Base-by-base conservation (phyloP, 2,329 filamentous ascomycete species). In the Tolypocladium inflatum region DNA sequence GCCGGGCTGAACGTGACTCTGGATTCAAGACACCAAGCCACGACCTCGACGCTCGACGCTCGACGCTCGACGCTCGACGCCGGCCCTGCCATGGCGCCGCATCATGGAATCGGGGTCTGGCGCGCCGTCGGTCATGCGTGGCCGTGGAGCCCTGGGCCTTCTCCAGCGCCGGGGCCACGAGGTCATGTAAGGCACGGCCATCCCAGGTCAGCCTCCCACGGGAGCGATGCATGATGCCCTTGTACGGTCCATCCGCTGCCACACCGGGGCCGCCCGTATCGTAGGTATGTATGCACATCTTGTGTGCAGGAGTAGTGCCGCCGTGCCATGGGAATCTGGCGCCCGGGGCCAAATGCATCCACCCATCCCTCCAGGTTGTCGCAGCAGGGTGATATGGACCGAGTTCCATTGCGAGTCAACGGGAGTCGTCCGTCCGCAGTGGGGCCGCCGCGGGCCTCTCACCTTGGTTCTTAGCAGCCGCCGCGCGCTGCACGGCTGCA, bases 1-100 rank as follows among this genome's bases (percentile, higher is more conserved):
- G 59, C 62, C 62, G 63, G 60, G 61, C 63, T 66, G 63, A 73
- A 66, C 71, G 71, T 74, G 71, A 74, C 71, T 71, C 58, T 62
- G 61, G 58, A 65, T 64, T 63, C 66, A 66, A 73, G 71, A 74
- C 71, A 74, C 67, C 66, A 67, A 67, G 67, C 60, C 65, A 58
- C 62, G 64, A 63, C 61, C 60, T 67, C 60, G 63, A 59, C 62
- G 58, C 61, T 66, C 56, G 58, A 61, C 60, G 58, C 61, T 67
- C 60, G 63, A 59, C 62, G 58, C 60, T 67, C 60, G 63, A 59
- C 62, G 58, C 61, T 66, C 56, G 58, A 61, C 60, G 58, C 61
- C 56, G 56, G 59, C 61, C 60, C 59, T 59, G 45, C 64, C 63
- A 64, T 69, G 65, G 64, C 62, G 63, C 61, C 64, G 59, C 64